These are phyloP conservation scores for Benincasa hispida DNA, from an alignment of 306 rosid species.

Conservation along the genomic window DNA sequence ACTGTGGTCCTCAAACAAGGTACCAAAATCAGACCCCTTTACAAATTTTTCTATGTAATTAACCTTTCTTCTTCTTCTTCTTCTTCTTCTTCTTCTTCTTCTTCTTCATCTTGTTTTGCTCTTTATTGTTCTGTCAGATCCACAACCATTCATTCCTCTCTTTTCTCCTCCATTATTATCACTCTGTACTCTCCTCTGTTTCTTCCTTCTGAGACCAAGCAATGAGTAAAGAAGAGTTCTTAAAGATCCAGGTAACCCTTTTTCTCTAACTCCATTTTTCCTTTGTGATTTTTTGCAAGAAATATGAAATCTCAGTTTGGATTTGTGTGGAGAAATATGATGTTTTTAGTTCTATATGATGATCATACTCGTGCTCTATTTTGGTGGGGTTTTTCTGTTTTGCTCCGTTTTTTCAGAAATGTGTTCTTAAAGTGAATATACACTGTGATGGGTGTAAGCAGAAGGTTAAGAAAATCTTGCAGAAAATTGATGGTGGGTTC, in stretches of 20 bases:
- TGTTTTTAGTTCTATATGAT: not conserved
- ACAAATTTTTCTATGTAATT: constrained; percentile 17
- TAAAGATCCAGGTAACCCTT: constrained; percentile 69
- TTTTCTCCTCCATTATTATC: constrained; percentile 3
- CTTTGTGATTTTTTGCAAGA: not conserved
- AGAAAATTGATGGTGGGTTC: constrained; percentile 70
- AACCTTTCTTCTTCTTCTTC: not conserved
- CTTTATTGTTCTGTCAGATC: constrained; percentile 33
- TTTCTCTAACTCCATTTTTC: not conserved
- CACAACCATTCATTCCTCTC: constrained; percentile 5
- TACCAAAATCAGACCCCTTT: not conserved
- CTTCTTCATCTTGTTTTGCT: not conserved
- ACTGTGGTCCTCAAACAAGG: not conserved
- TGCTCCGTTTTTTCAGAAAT: constrained; percentile 44
- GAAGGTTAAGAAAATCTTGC: constrained; percentile 86
- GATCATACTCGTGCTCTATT: not conserved
- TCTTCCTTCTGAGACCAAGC: constrained; percentile 18
- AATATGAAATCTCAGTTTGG: not conserved
- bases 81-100: not conserved
- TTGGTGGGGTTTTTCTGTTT: constrained; percentile 13
- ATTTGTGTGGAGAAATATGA: not conserved
- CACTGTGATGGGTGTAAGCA: constrained; percentile 97
- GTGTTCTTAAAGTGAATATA: constrained; percentile 90
- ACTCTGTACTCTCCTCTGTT: constrained; percentile 8
- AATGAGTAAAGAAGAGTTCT: constrained; percentile 80